Base-by-base conservation (phyloP, 2,329 filamentous ascomycete genomes). In the Madurella mycetomatis region DNA sequence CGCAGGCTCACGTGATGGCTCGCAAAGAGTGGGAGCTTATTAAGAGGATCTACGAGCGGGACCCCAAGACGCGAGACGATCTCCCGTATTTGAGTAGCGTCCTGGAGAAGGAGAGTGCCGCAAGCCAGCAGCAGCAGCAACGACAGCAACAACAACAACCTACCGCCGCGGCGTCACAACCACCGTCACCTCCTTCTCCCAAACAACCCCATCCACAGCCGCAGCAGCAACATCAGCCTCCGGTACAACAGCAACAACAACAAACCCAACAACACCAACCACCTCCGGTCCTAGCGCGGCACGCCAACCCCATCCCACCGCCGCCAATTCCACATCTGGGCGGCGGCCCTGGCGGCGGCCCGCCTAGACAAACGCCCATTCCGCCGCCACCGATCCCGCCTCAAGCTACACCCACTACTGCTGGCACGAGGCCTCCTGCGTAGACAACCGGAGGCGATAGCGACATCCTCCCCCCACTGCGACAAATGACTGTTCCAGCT, bases 11-110 rank as follows among this genome's bases (percentile, higher is more conserved):
- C 17, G 79, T 81, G 47, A 89, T 88, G 76, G 78, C 84, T 44
- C 76, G 81, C n/a, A 73, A 80, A 15, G 88, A 95, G 66, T 86
- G 94, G 80, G 77, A 81, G 52, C 82, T 94, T 30, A 81, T 96
- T 58, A 78, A 81, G 49, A 77, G 80, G 40, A 85, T 92, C 13
- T 77, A 90, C 19, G 79, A 84, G 47, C 76, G 78, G 11, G 84
- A 90, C 51, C 82, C 84, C 0, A 79, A 78, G 18, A 82, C 88
- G 0, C 77, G 83, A 18, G 79, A 84, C 1, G 83, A 91, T 63
- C 68, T 86, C 16, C 72, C 76, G 48, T 74, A 82, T 50, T 71
- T 86, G 3, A 81, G 80, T 37, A 69, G 71, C 44, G 71, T 84
- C 17, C 66, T 86, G 12, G 82, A 83, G 51, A 77, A 75, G 58